Conservation (phyloP, 1,139 yeast species). For the Pichia sp. region DNA sequence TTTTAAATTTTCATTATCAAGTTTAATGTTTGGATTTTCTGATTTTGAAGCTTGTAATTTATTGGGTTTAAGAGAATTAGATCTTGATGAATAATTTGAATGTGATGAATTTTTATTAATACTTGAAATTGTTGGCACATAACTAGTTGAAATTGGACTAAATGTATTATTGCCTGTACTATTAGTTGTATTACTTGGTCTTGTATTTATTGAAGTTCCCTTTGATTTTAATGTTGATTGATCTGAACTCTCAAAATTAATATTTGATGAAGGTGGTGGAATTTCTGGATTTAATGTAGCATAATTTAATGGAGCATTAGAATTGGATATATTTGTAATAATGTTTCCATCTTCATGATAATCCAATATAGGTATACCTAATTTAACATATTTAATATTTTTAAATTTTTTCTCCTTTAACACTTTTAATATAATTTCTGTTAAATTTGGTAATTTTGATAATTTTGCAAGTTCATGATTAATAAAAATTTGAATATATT, state of each 20-base stretch:
- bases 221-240: not conserved
- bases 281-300: no score
- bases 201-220: not conserved
- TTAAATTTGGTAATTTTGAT: constrained; percentile 18
- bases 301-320: not conserved
- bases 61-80: no score
- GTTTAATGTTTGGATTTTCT: no score
- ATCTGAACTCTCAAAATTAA: not conserved
- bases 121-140: no score
- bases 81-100: no score
- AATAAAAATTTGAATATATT: constrained; percentile 14
- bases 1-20: not conserved
- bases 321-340: no score
- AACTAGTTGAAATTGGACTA: no score
- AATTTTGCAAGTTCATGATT: constrained; percentile 9
- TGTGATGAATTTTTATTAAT: no score
- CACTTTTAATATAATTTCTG: constrained; percentile 18
- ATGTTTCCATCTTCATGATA: not conserved
- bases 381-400: constrained; percentile 23
- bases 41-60: no score
- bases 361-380: constrained; percentile 25
- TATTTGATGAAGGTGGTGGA: no score
- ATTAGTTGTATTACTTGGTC: not conserved
- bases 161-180: no score
- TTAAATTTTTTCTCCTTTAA: constrained; percentile 23